phyloP scores from a whole-genome alignment of 371 early-diverging fungal genomes.

The Saksenaea oblongispora region DNA sequence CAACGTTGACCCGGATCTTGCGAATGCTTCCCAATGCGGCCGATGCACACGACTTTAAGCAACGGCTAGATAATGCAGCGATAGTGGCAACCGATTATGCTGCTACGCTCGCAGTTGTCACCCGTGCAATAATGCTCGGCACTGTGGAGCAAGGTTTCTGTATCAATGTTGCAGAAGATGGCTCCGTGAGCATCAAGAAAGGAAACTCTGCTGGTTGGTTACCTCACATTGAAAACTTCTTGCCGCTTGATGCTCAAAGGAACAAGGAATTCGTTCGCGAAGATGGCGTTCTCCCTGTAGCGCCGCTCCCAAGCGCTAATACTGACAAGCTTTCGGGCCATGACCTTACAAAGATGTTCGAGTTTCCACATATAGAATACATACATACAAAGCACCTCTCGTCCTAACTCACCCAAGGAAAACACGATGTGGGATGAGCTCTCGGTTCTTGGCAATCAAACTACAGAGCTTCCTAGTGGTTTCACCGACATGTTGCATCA shows the following conservation, averaged over 20 bases:
- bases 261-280: too few relatives aligned
- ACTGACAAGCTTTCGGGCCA: too few relatives aligned
- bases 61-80: not conserved
- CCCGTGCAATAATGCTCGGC: not conserved
- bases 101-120: not conserved
- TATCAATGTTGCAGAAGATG: too few relatives aligned
- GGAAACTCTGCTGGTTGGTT: not conserved
- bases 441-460: conserved; percentile 3
- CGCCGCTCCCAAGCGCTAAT: too few relatives aligned
- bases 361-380: too few relatives aligned
- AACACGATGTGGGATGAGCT: too few relatives aligned
- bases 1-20: not conserved
- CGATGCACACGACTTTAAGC: not conserved
- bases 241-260: not conserved
- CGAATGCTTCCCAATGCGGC: not conserved
- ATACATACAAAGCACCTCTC: too few relatives aligned
- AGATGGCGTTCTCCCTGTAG: too few relatives aligned
- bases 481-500: not conserved
- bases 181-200: not conserved
- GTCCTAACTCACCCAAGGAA: too few relatives aligned
- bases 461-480: conserved; percentile 30
- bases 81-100: not conserved
- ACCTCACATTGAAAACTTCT: not conserved
- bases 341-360: too few relatives aligned
- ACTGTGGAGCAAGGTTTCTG: not conserved